These are phyloP conservation scores for Oldenlandia corymbosa DNA, from an alignment of 257 asterid species.

Conservation along the genomic window DNA sequence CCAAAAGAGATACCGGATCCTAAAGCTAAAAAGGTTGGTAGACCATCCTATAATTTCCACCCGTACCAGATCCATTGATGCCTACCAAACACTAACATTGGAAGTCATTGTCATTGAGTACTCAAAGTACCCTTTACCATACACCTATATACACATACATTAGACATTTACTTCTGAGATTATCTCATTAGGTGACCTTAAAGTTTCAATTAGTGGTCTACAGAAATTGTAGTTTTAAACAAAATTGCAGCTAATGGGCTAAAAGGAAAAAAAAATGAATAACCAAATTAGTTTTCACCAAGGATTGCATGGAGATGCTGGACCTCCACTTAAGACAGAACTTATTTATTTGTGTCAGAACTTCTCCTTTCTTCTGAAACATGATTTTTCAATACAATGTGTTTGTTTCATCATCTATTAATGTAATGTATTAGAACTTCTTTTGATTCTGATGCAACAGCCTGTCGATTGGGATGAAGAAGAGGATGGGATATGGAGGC, in stretches of 20 bases:
- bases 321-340: not conserved
- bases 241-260: not conserved
- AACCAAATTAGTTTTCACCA: not conserved
- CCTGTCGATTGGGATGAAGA: constrained; percentile 93
- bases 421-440: not conserved
- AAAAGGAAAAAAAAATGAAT: not conserved
- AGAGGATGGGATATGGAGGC: constrained; percentile 82
- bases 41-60: constrained; percentile 4
- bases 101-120: no score
- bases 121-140: no score
- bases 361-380: not conserved
- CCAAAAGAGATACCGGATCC: constrained; percentile 91
- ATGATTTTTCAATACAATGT: not conserved
- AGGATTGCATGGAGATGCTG: not conserved
- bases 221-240: not conserved
- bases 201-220: not conserved
- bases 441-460: constrained; percentile 25
- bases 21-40: constrained; percentile 57
- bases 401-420: not conserved
- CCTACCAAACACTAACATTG: no score
- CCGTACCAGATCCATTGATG: no score
- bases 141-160: no score
- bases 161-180: not conserved
- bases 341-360: not conserved
- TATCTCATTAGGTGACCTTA: not conserved